Evolutionary conservation across 441 rosid genomes (phyloP), one percentile per base, ranked within the genome.

Genomic region (Eruca vesicaria): DNA sequence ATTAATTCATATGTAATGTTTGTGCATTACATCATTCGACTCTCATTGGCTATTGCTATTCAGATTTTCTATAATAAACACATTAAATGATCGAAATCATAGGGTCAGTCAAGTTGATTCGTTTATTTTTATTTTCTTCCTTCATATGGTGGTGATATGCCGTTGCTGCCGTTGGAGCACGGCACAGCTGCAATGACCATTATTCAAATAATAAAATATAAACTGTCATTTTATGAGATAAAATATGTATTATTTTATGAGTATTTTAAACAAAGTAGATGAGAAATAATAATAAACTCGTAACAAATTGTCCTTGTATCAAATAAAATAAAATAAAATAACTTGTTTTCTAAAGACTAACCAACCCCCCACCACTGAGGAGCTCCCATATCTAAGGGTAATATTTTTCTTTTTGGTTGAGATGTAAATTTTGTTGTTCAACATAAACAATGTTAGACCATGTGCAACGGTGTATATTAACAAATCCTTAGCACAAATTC

Each of bases 301-400:
- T 35, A 9, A 52, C 20, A 67, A 19, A 14, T n/a, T 18, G 67
- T 48, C 14, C 16, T 26, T 33, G 31, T n/a, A 50, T 60, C 43
- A 50, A n/a, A n/a, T n/a, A n/a, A 52, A 55, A 38, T 4, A 26
- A 20, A 28, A 68, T 16, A 19, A 21, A 19, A n/a, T 0, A 18
- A 19, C 3, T n/a, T 53, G 11, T 41, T 70, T 38, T 43, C 45
- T 33, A 36, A 35, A 35, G 50, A 33, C 60, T 63, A 57, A 76
- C 66, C 15, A 64, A 70, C 12, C 75, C 52, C 71, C 76, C 80
- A 77, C 68, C 76, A 65, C 72, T 50, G 63, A 71, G 72, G 76
- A 77, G 63, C 72, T 77, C 80, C 80, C 32, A 15, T 3, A 62
- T 53, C 57, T 41, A 65, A 9, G 23, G 23, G 43, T 19, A 60